Conservation (phyloP, 1,284 basidiomycete species). For the Sanghuangporus sanghuang region DNA sequence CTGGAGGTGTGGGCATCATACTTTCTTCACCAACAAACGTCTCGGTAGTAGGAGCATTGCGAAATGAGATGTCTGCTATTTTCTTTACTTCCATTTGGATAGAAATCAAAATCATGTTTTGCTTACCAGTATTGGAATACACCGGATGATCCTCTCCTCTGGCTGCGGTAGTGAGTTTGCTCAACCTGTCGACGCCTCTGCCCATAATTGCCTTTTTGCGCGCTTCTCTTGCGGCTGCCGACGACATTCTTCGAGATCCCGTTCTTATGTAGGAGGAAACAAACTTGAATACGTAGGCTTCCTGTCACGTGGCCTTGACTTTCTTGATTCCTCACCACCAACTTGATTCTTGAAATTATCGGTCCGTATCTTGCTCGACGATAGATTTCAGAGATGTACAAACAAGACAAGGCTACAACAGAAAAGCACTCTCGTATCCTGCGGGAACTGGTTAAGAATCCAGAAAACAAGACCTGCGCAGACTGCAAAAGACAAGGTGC, state of each 20-base stretch:
- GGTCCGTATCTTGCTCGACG: too few relatives aligned
- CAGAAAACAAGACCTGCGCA: slow-evolving; percentile 92
- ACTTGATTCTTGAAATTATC: too few relatives aligned
- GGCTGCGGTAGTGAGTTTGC: slow-evolving; percentile 69
- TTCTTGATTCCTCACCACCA: too few relatives aligned
- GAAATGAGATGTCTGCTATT: neutral
- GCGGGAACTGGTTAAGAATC: slow-evolving; percentile 78
- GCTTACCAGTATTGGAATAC: slow-evolving; percentile 49
- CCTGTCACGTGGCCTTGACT: neutral
- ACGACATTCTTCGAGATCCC: slow-evolving; percentile 18
- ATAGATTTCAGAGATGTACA: slow-evolving; percentile 41
- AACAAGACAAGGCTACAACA: slow-evolving; percentile 80
- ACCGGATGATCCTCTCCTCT: slow-evolving; percentile 63
- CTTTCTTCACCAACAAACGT: slow-evolving; percentile 62
- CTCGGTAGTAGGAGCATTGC: slow-evolving; percentile 27
- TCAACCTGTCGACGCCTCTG: slow-evolving; percentile 63
- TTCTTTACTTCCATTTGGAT: slow-evolving; percentile 1
- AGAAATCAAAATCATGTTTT: slow-evolving; percentile 19
- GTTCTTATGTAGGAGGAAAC: neutral
- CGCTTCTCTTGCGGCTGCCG: slow-evolving; percentile 64
- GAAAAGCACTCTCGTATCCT: slow-evolving; percentile 74
- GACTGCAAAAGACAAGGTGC: slow-evolving; percentile 91
- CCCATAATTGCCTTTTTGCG: slow-evolving; percentile 67
- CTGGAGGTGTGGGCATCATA: slow-evolving; percentile 39
- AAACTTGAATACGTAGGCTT: neutral